Base-by-base conservation (phyloP, 495 filamentous ascomycete species). In the Penicillium antarcticum region DNA sequence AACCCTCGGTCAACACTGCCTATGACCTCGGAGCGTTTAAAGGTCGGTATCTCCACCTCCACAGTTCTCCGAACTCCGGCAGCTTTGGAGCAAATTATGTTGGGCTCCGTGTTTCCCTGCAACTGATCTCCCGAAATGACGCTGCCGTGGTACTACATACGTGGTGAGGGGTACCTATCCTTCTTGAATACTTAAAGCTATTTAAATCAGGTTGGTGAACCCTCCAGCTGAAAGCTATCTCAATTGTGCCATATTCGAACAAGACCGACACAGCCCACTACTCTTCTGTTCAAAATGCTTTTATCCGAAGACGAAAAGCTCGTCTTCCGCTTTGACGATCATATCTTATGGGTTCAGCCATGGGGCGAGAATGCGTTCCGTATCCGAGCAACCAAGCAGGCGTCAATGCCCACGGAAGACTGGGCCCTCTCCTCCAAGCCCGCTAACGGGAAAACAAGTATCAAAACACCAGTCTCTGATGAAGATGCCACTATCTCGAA, bases 291-390 rank as follows among this genome's bases (percentile, higher is more conserved):
- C 55, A 62, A 40, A 4, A 80, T 80, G 76, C 67, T 80, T n/a
- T 70, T 62, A 36, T 41, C 61, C 9, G 60, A 74, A 50, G 65
- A 60, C 9, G 58, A 75, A 49, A 66, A 67, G 37, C 68, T 76
- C 12, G 34, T 73, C 34, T 81, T 75, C 47, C 65, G 68, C 13
- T 81, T 73, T 53, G 79, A 82, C 56, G 76, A 76, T 42, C 76
- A 82, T 45, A 53, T 66, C 17, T 71, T 83, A 48, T 80, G 74
- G 71, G 71, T 84, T 42, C 70, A 82, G 48, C 70, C 77, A 45
- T 82, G 79, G 79, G 78, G 79, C 19, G 61, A 66, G 8, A 76
- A 80, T 54, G 76, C 79, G 1, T 57, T 83, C 34, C 77, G 80
- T 13, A 54, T 84, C 21, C 73, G 79, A 23, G 77, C 79, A 3